Conservation (phyloP, 495 filamentous ascomycete genomes). For the Daldinia childiae region DNA sequence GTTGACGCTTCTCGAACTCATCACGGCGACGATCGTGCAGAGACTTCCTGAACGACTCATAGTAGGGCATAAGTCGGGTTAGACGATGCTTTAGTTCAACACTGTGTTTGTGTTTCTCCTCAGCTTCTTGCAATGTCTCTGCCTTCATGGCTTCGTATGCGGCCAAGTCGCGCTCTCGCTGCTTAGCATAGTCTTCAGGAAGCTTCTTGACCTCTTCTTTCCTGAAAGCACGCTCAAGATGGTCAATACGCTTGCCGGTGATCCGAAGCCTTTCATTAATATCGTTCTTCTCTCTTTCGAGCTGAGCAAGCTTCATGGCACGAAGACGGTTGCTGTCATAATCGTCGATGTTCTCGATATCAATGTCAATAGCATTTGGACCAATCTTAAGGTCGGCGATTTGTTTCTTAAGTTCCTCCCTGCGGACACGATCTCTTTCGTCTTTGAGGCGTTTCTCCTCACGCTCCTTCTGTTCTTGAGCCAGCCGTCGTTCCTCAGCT, state of each 20-base stretch:
- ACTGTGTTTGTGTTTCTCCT: conserved; percentile 86
- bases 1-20: conserved; percentile 93
- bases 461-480: conserved; percentile 89
- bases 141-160: conserved; percentile 81
- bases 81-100: conserved; percentile 93
- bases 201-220: conserved; percentile 95
- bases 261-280: conserved; percentile 88
- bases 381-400: conserved; percentile 89
- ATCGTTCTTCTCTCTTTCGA: conserved; percentile 97
- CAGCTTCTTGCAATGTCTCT: conserved; percentile 78
- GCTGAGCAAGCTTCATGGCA: conserved; percentile 90
- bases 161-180: conserved; percentile 81
- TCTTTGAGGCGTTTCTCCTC: conserved; percentile 87
- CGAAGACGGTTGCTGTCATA: conserved; percentile 89
- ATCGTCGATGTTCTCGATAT: conserved; percentile 76
- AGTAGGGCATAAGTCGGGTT: conserved; percentile 77
- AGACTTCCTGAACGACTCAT: conserved; percentile 81
- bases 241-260: conserved; percentile 95
- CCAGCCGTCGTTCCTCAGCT: conserved; percentile 85
- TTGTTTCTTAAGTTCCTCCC: conserved; percentile 94
- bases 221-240: conserved; percentile 95
- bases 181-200: conserved; percentile 81
- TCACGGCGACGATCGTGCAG: conserved; percentile 87
- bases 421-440: conserved; percentile 90
- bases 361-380: conserved; percentile 82